These are phyloP conservation scores for Cordyceps fumosorosea DNA, from an alignment of 2,329 filamentous ascomycete genomes.

Conservation along the genomic window DNA sequence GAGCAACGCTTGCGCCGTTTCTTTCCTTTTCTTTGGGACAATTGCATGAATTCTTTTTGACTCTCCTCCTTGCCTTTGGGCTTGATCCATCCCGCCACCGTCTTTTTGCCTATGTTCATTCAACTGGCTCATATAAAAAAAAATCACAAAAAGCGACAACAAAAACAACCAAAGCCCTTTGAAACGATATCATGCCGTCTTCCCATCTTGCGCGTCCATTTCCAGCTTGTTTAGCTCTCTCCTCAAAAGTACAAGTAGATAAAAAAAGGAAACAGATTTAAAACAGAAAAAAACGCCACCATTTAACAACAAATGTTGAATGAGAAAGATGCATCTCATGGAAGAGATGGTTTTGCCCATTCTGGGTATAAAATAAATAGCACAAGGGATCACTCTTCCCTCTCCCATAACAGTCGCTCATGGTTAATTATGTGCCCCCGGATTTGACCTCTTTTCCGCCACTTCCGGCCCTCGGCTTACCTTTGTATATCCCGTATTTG, in stretches of 20 bases:
- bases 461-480: neutral
- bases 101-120: neutral
- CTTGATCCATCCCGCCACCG: neutral
- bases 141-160: no score
- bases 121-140: no score
- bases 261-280: neutral
- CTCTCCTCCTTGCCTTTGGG: neutral
- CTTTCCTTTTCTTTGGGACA: neutral
- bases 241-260: neutral
- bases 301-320: neutral
- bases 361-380: slow-evolving; percentile 12
- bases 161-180: neutral
- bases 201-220: neutral
- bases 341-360: slow-evolving; percentile 1
- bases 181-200: neutral
- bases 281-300: neutral
- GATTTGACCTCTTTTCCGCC: neutral
- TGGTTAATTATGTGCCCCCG: slow-evolving; percentile 9
- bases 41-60: neutral
- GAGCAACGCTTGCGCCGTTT: neutral
- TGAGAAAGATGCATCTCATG: neutral
- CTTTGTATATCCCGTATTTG: neutral
- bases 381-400: neutral
- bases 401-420: slow-evolving; percentile 16
- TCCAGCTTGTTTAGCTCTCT: neutral